Evolutionary conservation across 306 rosid species (phyloP).

Genomic region (Malus orientalis): DNA sequence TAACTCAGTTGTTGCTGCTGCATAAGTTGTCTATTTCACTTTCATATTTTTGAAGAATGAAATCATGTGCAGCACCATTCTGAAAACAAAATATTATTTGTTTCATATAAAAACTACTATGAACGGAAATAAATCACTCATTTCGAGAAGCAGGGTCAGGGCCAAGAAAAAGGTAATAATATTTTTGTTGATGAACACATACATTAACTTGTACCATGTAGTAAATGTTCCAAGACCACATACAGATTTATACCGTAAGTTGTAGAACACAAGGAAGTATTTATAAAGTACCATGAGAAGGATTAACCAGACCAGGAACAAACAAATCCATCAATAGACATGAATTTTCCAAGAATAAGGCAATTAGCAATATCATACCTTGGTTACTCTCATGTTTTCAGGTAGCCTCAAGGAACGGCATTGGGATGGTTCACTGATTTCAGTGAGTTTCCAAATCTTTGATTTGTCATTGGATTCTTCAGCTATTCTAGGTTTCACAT

Average conservation of each 20-base stretch:
- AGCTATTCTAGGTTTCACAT: constrained; percentile 84
- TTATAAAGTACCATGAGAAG: neutral
- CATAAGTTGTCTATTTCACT: neutral
- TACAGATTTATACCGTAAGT: neutral
- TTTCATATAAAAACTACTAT: neutral
- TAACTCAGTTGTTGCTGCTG: neutral
- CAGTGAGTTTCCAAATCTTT: constrained; percentile 96
- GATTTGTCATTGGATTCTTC: constrained; percentile 96
- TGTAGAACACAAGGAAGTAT: neutral
- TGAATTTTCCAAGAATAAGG: neutral
- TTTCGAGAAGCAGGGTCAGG: neutral
- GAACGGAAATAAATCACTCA: neutral
- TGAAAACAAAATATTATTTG: neutral
- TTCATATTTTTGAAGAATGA: neutral
- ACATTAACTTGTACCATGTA: too few species aligned
- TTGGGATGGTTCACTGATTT: constrained; percentile 76
- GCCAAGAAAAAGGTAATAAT: neutral
- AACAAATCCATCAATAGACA: neutral
- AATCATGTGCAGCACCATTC: neutral
- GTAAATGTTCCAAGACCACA: too few species aligned
- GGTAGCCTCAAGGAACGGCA: constrained; percentile 90
- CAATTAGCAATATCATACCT: constrained; percentile 32
- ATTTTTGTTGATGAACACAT: neutral
- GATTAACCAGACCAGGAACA: neutral
- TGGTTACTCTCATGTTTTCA: constrained; percentile 68